Percentiles rank a stretch among this genome's conserved stretches.
Conservation (phyloP, 805 yeast species). For the Wickerhamomyces chaumierensis region DNA sequence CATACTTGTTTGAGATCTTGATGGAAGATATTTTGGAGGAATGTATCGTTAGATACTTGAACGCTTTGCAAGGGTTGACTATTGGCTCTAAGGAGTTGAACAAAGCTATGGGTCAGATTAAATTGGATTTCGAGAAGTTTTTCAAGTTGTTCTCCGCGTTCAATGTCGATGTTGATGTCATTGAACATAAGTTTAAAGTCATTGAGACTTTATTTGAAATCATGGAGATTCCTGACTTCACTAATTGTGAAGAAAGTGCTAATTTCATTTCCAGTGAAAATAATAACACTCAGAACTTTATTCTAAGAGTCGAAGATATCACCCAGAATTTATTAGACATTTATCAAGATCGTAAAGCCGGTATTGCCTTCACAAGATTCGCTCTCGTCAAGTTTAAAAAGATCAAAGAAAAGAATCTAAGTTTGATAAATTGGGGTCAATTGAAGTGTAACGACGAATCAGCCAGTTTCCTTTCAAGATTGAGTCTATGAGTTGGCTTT, state of each 20-base stretch:
- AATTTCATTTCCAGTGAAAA: no score
- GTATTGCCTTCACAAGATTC: not conserved
- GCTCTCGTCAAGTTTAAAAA: not conserved
- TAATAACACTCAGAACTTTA: not conserved
- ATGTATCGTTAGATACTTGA: conserved; percentile 36
- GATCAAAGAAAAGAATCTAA: not conserved
- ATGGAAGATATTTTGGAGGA: conserved; percentile 43
- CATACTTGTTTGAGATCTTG: conserved; percentile 42
- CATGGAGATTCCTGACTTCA: conserved; percentile 32
- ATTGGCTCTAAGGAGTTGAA: conserved; percentile 29
- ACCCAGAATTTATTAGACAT: not conserved
- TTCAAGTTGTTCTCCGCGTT: conserved; percentile 39
- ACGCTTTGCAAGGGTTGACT: conserved; percentile 31
- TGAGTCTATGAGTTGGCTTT: no score
- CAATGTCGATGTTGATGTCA: conserved; percentile 23
- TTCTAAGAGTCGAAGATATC: not conserved
- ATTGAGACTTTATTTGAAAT: conserved; percentile 54
- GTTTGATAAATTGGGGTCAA: no score
- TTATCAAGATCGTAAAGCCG: not conserved
- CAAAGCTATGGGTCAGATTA: conserved; percentile 38
- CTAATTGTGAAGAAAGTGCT: no score
- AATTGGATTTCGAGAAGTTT: conserved; percentile 48
- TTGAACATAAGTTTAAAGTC: conserved; percentile 40
- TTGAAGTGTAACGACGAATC: no score
- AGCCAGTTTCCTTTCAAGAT: no score